phyloP scores from a whole-genome alignment of 345 rosid genomes.

The Odontarrhena argentea region DNA sequence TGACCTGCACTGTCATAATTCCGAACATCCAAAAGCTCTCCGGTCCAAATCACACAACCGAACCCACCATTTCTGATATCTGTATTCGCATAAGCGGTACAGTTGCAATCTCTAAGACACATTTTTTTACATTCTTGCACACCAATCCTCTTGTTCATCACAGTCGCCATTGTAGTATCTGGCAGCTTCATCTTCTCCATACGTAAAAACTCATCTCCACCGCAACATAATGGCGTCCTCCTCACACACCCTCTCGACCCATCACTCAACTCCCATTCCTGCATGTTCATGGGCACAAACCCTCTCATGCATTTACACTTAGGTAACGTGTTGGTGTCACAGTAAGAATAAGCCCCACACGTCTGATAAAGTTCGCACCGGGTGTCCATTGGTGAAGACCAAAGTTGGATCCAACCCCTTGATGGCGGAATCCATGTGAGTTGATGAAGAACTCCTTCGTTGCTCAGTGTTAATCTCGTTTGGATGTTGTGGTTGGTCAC shows the following conservation, averaged over 20 bases:
- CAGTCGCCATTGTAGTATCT: constrained; percentile 37
- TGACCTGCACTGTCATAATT: constrained; percentile 48
- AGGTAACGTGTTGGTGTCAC: constrained; percentile 61
- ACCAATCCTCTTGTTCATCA: constrained; percentile 34
- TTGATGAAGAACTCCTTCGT: constrained; percentile 41
- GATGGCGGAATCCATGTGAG: constrained; percentile 47
- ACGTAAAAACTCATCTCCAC: constrained; percentile 48
- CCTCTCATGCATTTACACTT: constrained; percentile 63
- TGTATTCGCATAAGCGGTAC: constrained; percentile 43
- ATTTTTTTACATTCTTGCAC: constrained; percentile 33
- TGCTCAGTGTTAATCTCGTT: constrained; percentile 55
- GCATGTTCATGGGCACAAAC: constrained; percentile 47
- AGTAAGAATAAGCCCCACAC: constrained; percentile 65
- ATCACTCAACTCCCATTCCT: constrained; percentile 48
- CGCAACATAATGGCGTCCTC: constrained; percentile 46
- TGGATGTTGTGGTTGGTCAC: constrained; percentile 25
- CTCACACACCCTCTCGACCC: constrained; percentile 61
- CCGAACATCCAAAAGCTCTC: constrained; percentile 41
- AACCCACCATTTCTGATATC: constrained; percentile 36
- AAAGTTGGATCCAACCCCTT: constrained; percentile 51
- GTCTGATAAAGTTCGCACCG: constrained; percentile 52
- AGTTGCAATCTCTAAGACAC: constrained; percentile 45
- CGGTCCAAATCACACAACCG: constrained; percentile 52
- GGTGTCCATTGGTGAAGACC: constrained; percentile 60
- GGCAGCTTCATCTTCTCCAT: constrained; percentile 63